Evolutionary conservation across 768 basidiomycete genomes (phyloP), one percentile per base, ranked within the genome.

Genomic region (Termitomyces sp.): DNA sequence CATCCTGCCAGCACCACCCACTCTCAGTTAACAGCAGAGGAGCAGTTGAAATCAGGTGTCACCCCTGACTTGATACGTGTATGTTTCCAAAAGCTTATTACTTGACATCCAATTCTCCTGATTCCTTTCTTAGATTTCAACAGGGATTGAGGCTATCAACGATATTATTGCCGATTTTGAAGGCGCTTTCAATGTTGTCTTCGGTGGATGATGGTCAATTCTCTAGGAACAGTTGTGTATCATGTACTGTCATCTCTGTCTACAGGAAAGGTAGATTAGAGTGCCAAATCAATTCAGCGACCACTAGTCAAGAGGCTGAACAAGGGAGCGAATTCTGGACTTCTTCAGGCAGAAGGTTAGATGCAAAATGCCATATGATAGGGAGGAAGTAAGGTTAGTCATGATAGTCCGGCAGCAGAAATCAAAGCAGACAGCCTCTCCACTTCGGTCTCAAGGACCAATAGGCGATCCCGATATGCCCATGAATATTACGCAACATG

Each of bases 1-100:
- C 88, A 90, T 67, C 90, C 91, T 1, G 88, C 86, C 5, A 82
- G 83, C 24, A 92, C 92, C 24, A 93, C 91, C 0, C 91, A 94
- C 68, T 78, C 84, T 42, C 90, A 92, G 71, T 76, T 92, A 52
- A 79, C 78, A 0, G 75, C 73, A 22, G 83, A 80, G 58, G 91
- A 92, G 69, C 85, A 86, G 66, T 61, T 79, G 11, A 74, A 79
- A 7, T 79, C 85, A n/a, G 91, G 91, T 7, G 89, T 92, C 11
- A 87, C 88, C 1, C 83, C 86, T 0, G 91, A 92, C 71, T 76
- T 91, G 53, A 90, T 93, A 62, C 81, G 91, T 46, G 89, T 89
- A 65, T 15, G 80, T 72, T 3, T 36, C 6, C 16, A 12, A 9
- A 11, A 28, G 7, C n/a, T 1, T 32, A 13, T 24, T n/a, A 22